Conservation (phyloP, 352 stramenopile genomes). For the Phytopythium litorale region DNA sequence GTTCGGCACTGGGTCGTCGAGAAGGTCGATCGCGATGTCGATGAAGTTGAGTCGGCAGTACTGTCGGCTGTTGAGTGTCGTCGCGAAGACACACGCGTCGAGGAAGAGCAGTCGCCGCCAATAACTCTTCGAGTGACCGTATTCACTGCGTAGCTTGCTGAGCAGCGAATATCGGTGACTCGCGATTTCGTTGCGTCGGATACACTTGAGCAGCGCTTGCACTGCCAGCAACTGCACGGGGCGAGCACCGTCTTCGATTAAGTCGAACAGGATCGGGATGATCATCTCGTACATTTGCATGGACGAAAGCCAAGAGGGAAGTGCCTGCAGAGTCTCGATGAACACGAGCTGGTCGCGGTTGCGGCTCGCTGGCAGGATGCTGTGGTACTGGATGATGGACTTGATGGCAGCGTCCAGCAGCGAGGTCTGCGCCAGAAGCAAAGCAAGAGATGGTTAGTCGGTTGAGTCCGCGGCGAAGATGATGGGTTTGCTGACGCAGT, state of each 20-base stretch:
- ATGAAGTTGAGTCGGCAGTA: conserved; percentile 78
- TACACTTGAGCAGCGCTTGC: conserved; percentile 60
- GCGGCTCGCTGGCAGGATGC: conserved; percentile 50
- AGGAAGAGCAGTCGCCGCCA: conserved; percentile 75
- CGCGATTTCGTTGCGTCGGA: conserved; percentile 61
- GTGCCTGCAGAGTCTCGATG: conserved; percentile 55
- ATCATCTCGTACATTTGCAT: conserved; percentile 70
- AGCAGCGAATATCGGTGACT: conserved; percentile 71
- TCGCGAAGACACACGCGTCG: conserved; percentile 57
- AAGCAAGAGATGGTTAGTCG: neutral
- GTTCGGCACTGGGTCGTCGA: conserved; percentile 73
- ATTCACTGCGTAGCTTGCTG: conserved; percentile 63
- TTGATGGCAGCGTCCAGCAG: conserved; percentile 62
- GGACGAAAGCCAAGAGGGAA: conserved; percentile 53
- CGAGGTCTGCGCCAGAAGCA: conserved; percentile 18
- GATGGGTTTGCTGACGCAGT: neutral
- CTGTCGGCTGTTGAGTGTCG: conserved; percentile 62
- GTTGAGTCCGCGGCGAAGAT: neutral
- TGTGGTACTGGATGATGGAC: conserved; percentile 71
- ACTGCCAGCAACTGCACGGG: conserved; percentile 69
- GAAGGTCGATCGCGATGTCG: conserved; percentile 66
- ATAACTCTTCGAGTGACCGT: conserved; percentile 68
- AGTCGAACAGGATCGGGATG: conserved; percentile 72
- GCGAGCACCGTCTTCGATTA: conserved; percentile 70
- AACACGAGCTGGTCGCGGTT: conserved; percentile 70